A percentile compares a stretch with the other conserved stretches of the same genome.
Evolutionary conservation across 2,329 filamentous ascomycete species (phyloP).

Genomic region (Colletotrichum costaricense): DNA sequence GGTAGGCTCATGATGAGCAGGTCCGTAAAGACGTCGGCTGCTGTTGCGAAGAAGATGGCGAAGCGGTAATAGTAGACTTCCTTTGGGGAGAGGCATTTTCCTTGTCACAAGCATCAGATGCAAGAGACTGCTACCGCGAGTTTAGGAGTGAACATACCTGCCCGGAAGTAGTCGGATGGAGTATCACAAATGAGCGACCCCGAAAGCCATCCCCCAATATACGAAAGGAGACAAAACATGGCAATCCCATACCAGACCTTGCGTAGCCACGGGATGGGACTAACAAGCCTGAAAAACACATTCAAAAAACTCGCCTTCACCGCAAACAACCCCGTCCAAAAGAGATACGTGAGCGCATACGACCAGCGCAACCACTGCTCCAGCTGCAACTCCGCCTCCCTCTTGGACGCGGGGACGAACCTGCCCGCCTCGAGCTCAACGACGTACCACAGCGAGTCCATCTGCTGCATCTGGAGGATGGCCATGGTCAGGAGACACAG

Average conservation of each 20-base stretch:
- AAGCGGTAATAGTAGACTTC: slow-evolving; percentile 33
- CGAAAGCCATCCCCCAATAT: slow-evolving; percentile 36
- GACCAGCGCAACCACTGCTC: slow-evolving; percentile 35
- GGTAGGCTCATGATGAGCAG: slow-evolving; percentile 39
- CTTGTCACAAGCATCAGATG: slow-evolving; percentile 7
- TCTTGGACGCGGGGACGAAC: slow-evolving; percentile 22
- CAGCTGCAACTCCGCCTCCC: not conserved
- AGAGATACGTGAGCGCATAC: slow-evolving; percentile 40
- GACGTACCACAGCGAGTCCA: slow-evolving; percentile 37
- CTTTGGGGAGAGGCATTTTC: slow-evolving; percentile 28
- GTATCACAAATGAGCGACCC: slow-evolving; percentile 34
- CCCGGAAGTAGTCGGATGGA: slow-evolving; percentile 33
- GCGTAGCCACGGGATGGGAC: slow-evolving; percentile 28
- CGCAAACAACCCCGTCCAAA: slow-evolving; percentile 39
- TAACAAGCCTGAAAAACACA: slow-evolving; percentile 38
- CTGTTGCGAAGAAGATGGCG: slow-evolving; percentile 35
- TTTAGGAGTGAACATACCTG: slow-evolving; percentile 13
- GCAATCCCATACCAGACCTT: slow-evolving; percentile 38
- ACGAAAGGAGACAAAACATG: slow-evolving; percentile 36
- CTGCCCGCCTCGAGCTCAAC: slow-evolving; percentile 34
- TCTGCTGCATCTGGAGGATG: slow-evolving; percentile 38
- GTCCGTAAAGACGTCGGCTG: slow-evolving; percentile 35
- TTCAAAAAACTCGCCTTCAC: slow-evolving; percentile 41
- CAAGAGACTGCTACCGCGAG: too few species aligned
- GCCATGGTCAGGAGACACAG: slow-evolving; percentile 39